Conservation (phyloP, 176 grass and related monocot species). For the Zizania latifolia region DNA sequence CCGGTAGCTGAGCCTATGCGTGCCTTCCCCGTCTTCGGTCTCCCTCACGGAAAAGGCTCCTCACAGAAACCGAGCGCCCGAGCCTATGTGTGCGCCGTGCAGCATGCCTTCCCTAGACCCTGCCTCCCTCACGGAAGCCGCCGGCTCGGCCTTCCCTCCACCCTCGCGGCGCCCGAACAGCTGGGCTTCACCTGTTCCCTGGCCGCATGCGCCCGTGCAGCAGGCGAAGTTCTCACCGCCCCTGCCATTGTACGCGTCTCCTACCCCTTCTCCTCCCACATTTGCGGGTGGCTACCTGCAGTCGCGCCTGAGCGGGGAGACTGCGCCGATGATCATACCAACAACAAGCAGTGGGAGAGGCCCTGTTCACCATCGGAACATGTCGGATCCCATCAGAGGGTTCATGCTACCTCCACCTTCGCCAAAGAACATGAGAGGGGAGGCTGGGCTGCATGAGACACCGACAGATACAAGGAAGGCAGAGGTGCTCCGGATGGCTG, state of each 20-base stretch:
- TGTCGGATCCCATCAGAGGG: slow-evolving; percentile 63
- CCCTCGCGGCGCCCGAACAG: slow-evolving; percentile 44
- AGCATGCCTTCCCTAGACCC: too few relatives aligned
- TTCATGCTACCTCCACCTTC: slow-evolving; percentile 79
- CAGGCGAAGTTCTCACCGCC: slow-evolving; percentile 73
- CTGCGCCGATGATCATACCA: slow-evolving; percentile 72
- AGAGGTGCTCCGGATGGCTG: slow-evolving; percentile 39
- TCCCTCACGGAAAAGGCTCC: slow-evolving; percentile 64
- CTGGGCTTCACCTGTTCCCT: slow-evolving; percentile 48
- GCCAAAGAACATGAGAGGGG: slow-evolving; percentile 40
- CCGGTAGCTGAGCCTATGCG: slow-evolving; percentile 60
- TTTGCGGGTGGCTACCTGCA: slow-evolving; percentile 56
- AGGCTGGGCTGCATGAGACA: slow-evolving; percentile 42
- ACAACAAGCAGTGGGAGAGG: slow-evolving; percentile 33
- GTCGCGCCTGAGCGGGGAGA: slow-evolving; percentile 53
- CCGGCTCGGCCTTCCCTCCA: slow-evolving; percentile 8
- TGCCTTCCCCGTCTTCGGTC: slow-evolving; percentile 61
- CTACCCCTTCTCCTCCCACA: slow-evolving; percentile 74
- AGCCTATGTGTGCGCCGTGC: too few relatives aligned
- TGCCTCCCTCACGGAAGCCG: slow-evolving; percentile 47
- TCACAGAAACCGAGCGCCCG: too few relatives aligned
- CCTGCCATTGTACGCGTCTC: slow-evolving; percentile 44
- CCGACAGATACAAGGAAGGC: slow-evolving; percentile 41
- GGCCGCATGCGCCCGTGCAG: slow-evolving; percentile 31
- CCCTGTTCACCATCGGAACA: slow-evolving; percentile 39